Conservation (phyloP, 768 basidiomycete genomes). For the Strobilomyces dryophilus region DNA sequence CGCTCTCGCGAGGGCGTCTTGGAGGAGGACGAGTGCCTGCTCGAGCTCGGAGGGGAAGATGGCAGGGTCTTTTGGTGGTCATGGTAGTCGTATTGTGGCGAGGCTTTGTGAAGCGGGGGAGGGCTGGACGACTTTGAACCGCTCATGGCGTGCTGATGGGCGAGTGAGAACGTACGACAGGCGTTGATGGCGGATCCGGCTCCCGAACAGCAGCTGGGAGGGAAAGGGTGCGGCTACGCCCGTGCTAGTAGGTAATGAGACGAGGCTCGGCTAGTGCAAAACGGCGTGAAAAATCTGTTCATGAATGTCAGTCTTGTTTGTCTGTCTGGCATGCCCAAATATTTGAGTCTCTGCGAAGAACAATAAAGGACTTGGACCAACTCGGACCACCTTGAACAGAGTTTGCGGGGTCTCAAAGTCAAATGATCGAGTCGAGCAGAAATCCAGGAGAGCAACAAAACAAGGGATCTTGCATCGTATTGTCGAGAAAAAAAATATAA, state of each 20-base stretch:
- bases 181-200: constrained; percentile 12
- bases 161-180: background rate
- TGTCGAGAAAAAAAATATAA: no score
- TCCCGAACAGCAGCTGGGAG: background rate
- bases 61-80: constrained; percentile 18
- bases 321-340: constrained; percentile 13
- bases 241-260: background rate
- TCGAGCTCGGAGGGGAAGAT: constrained; percentile 15
- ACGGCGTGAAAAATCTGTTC: constrained; percentile 1
- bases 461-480: no score
- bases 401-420: constrained; percentile 9
- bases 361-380: constrained; percentile 16
- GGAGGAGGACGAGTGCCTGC: constrained; percentile 19
- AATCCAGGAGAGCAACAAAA: no score
- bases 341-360: constrained; percentile 4
- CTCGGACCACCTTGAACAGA: constrained; percentile 10
- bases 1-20: constrained; percentile 15
- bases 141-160: constrained; percentile 14
- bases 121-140: constrained; percentile 3
- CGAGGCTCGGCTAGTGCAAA: constrained; percentile 1
- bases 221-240: background rate
- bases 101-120: constrained; percentile 10
- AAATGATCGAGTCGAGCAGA: no score
- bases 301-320: constrained; percentile 14
- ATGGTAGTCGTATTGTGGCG: constrained; percentile 3